These are phyloP conservation scores for Hemerocallis citrina DNA, from an alignment of 106 monocot species.

Conservation along the genomic window DNA sequence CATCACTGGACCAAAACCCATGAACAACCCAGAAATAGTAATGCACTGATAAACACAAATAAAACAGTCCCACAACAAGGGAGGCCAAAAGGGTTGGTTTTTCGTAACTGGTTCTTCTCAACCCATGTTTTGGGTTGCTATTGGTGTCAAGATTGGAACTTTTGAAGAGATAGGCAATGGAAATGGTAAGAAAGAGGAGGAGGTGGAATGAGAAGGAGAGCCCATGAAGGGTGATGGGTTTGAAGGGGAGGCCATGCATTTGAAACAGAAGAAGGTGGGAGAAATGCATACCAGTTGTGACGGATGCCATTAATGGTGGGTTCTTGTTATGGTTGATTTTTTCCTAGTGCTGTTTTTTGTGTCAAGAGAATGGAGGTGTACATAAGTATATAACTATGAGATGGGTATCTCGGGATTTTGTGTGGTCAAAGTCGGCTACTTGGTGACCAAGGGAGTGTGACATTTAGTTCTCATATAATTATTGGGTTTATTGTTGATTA, in stretches of 20 bases:
- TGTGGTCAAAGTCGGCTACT: no score
- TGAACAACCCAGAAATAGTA: slow-evolving; percentile 18
- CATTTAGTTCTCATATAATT: no score
- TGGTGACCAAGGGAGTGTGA: no score
- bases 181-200: slow-evolving; percentile 29
- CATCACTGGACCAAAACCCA: slow-evolving; percentile 12
- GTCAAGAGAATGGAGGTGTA: no score
- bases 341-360: no score
- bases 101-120: slow-evolving; percentile 15
- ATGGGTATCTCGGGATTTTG: no score
- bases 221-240: slow-evolving; percentile 29
- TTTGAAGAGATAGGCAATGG: slow-evolving; percentile 24
- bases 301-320: no score
- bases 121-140: slow-evolving; percentile 9
- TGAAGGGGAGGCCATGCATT: slow-evolving; percentile 2
- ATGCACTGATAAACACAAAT: slow-evolving; percentile 29
- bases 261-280: not conserved
- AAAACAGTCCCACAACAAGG: slow-evolving; percentile 22
- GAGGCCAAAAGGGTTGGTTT: slow-evolving; percentile 24
- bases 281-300: not conserved
- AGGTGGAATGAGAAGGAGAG: slow-evolving; percentile 51
- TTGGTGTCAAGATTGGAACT: slow-evolving; percentile 6
- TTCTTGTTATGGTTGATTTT: no score
- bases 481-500: no score
- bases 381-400: no score